Evolutionary conservation across 371 early-diverging fungal species (phyloP).

Genomic region (Mortierella sp.): DNA sequence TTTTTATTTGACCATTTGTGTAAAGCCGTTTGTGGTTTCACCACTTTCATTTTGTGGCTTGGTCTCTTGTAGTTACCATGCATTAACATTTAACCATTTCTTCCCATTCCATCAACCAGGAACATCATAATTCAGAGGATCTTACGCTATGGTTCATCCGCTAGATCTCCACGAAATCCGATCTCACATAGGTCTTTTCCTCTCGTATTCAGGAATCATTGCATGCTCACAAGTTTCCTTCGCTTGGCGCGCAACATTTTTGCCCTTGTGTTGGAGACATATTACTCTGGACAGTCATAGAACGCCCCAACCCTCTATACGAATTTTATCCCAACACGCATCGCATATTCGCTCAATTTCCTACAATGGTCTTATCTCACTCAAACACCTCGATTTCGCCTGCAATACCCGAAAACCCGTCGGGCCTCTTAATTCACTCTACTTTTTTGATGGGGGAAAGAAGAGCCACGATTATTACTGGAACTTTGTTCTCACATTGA

Average conservation of each 20-base stretch:
- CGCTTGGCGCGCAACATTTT: conserved; percentile 3
- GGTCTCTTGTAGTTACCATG: too few relatives aligned
- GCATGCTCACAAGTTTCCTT: conserved; percentile 1
- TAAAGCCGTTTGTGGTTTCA: too few relatives aligned
- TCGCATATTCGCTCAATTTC: conserved; percentile 8
- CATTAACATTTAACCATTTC: too few relatives aligned
- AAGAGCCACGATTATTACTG: background rate
- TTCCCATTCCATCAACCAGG: background rate
- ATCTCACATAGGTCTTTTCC: background rate
- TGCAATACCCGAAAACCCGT: background rate
- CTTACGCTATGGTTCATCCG: background rate
- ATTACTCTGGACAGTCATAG: background rate
- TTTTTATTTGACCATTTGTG: too few relatives aligned
- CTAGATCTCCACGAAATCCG: conserved; percentile 7
- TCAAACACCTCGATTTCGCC: background rate
- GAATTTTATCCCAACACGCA: background rate
- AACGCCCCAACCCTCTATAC: background rate
- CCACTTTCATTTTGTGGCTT: too few relatives aligned
- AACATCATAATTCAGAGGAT: too few relatives aligned
- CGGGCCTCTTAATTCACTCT: background rate
- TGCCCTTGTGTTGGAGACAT: conserved; percentile 1
- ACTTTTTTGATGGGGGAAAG: background rate
- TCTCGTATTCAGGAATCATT: background rate
- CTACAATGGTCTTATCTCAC: background rate
- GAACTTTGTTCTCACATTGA: background rate